Percentiles rank a stretch among this genome's conserved stretches.
These are phyloP conservation scores for Helichrysum umbraculigerum DNA, from an alignment of 129 eudicot species.

Conservation along the genomic window DNA sequence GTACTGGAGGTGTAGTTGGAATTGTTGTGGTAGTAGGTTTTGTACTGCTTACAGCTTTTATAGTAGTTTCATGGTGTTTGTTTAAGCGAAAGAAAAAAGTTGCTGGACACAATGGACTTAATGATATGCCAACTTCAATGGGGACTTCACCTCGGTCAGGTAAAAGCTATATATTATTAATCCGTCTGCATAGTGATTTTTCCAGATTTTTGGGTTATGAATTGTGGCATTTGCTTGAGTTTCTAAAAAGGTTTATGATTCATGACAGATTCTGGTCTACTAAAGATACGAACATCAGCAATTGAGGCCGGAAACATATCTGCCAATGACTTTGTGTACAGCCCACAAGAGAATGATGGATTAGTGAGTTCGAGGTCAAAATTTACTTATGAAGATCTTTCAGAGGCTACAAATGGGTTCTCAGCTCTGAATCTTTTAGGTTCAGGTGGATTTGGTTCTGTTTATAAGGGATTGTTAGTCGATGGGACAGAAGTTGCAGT, in stretches of 20 bases:
- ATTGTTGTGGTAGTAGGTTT: conserved; percentile 48
- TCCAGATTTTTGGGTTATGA: not conserved
- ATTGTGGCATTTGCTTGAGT: not conserved
- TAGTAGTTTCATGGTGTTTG: conserved; percentile 37
- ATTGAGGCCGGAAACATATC: conserved; percentile 30
- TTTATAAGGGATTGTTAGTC: conserved; percentile 61
- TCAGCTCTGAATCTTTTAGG: conserved; percentile 70
- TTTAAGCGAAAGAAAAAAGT: conserved; percentile 44
- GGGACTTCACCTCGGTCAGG: conserved; percentile 61
- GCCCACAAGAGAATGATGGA: conserved; percentile 50
- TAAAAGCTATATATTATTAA: conserved; percentile 20
- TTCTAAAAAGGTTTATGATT: conserved; percentile 17
- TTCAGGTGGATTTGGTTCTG: conserved; percentile 92
- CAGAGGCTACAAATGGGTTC: conserved; percentile 67
- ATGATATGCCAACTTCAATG: conserved; percentile 42
- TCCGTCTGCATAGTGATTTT: not conserved
- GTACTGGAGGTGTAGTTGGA: conserved; percentile 43
- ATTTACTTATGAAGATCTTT: conserved; percentile 59
- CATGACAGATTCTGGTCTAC: conserved; percentile 53
- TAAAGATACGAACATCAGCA: conserved; percentile 41
- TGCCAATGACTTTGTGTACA: conserved; percentile 30
- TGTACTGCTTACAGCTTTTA: conserved; percentile 42
- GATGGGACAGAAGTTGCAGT: conserved; percentile 93
- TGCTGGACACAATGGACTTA: conserved; percentile 30
- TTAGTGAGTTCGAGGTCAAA: conserved; percentile 54